phyloP scores from a whole-genome alignment of 441 rosid species.

The Gossypium davidsonii region DNA sequence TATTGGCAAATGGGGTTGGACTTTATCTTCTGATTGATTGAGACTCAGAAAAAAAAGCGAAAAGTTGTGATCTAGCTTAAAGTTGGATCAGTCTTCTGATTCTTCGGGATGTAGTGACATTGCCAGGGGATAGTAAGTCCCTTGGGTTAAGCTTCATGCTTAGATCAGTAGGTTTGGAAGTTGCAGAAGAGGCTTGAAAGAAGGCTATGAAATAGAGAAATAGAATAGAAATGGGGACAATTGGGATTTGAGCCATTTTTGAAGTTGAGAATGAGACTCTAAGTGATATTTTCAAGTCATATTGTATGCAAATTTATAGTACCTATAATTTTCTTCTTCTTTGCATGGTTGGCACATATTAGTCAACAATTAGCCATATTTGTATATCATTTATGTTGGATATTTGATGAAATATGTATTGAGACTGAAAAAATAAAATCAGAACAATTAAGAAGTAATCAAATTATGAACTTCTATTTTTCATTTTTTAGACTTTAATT shows the following conservation, averaged over 20 bases:
- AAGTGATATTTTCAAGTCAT: neutral
- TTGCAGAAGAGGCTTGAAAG: neutral
- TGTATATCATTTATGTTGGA: neutral
- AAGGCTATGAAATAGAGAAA: neutral
- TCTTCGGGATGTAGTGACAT: neutral
- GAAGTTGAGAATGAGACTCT: neutral
- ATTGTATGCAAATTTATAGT: neutral
- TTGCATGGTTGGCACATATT: neutral
- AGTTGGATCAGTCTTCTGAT: neutral
- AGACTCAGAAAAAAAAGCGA: neutral
- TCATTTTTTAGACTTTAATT: too few relatives aligned
- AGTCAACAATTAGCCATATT: neutral
- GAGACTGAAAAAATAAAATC: too few relatives aligned
- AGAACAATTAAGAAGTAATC: too few relatives aligned
- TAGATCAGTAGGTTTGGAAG: neutral
- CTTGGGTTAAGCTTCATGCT: neutral
- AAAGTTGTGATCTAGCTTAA: neutral
- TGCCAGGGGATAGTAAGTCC: conserved; percentile 2
- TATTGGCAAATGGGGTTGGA: neutral
- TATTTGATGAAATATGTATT: too few relatives aligned
- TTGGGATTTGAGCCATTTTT: neutral
- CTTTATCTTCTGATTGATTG: neutral
- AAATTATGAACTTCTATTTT: too few relatives aligned
- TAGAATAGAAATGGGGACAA: neutral
- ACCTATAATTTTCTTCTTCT: neutral